Evolutionary conservation across 352 stramenopile species (phyloP), one percentile per base, ranked within the genome.

Genomic region (Peronospora belbahrii): DNA sequence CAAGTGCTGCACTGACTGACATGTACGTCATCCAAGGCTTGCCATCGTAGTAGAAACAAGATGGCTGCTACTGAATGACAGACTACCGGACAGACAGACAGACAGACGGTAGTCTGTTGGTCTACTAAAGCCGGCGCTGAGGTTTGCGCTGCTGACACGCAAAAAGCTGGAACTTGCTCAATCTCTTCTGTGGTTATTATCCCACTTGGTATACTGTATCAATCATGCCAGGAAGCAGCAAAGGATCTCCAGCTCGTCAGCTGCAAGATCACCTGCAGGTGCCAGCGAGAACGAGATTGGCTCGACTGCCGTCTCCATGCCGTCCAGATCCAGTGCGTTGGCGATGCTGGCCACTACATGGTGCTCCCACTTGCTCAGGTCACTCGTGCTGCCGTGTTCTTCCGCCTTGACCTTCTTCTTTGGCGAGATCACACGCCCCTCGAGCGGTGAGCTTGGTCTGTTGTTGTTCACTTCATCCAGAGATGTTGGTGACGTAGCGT

Each of bases 321-420:
- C 22, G 45, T 49, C 52, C 31, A 65, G 13, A 28, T 52, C 53
- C 17, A 63, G 28, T 6, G 57, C 41, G 42, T 38, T 62, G 25
- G 52, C 32, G 36, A 71, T 46, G 42, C 45, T 65, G 35, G 38
- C 41, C 27, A 61, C 49, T 13, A 62, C 47, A 42, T 56, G 38
- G 43, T 35, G 54, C 33, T 63, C 58, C 61, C 57, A 71, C 44
- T 71, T 74, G 53, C 14, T 59, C 41, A 56, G 48, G 20, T 59
- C 41, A 36, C 31, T 19, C 20, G 42, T 28, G n/a, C 32, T 28
- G 33, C 6, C 18, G 22, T 37, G 28, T 13, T 55, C 44, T 37
- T 72, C 59, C 19, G 62, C 48, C 24, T 58, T 60, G 3, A 37
- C 25, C 42, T 76, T 76, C 59, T 76, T 76, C 62, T 72, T 76